Evolutionary conservation across 1,139 yeast genomes (phyloP).

Genomic region (Hansenula lynferdii): DNA sequence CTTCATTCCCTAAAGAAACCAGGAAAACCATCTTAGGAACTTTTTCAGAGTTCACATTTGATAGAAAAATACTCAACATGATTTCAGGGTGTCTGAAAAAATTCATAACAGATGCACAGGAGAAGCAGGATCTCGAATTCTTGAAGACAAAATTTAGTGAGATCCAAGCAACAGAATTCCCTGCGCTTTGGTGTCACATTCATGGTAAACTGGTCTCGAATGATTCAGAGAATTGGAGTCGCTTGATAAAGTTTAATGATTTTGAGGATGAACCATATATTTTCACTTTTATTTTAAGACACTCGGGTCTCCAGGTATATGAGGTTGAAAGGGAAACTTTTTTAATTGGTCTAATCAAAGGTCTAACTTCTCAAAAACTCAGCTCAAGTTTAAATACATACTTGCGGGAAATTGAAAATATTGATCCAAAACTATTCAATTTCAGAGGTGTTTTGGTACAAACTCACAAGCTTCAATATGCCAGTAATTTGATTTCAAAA

Average conservation of each 20-base stretch:
- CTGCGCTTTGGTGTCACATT: slow-evolving; percentile 18
- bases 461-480: slow-evolving; percentile 15
- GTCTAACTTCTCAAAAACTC: slow-evolving; percentile 8
- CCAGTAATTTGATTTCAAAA: slow-evolving; percentile 10
- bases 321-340: slow-evolving; percentile 12
- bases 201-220: slow-evolving; percentile 11
- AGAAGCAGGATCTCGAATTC: slow-evolving; percentile 4
- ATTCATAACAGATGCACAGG: slow-evolving; percentile 1
- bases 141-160: slow-evolving; percentile 11
- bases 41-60: slow-evolving; percentile 6
- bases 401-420: slow-evolving; percentile 13
- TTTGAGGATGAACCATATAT: slow-evolving; percentile 18
- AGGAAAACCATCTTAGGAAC: slow-evolving; percentile 8
- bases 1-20: too few relatives aligned
- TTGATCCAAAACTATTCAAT: slow-evolving; percentile 12
- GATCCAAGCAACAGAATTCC: slow-evolving; percentile 12
- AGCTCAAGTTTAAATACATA: slow-evolving; percentile 13
- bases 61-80: slow-evolving; percentile 7
- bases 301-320: slow-evolving; percentile 12
- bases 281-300: slow-evolving; percentile 14
- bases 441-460: slow-evolving; percentile 12
- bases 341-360: slow-evolving; percentile 10
- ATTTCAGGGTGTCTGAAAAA: slow-evolving; percentile 3
- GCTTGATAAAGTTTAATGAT: slow-evolving; percentile 16
- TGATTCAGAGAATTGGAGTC: slow-evolving; percentile 19